A percentile compares a stretch with the other conserved stretches of the same genome.
phyloP scores from a whole-genome alignment of 345 rosid genomes.

The Iberis pinnata region DNA sequence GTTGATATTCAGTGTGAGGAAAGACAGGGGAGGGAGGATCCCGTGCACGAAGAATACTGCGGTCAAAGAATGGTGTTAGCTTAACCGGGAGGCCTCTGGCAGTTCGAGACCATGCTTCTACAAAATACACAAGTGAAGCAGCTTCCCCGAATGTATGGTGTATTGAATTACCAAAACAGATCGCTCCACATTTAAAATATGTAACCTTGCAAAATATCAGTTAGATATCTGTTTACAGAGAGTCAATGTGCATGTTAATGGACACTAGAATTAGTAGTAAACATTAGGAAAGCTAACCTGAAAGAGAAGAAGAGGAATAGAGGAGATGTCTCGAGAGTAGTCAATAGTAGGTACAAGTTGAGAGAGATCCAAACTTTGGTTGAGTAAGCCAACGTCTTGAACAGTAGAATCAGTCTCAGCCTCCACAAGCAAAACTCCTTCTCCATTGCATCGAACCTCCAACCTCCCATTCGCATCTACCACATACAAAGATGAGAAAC shows the following conservation, averaged over 20 bases:
- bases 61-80: conserved; percentile 29
- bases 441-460: conserved; percentile 36
- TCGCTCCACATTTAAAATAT: conserved; percentile 31
- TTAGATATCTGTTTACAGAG: background rate
- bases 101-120: conserved; percentile 26
- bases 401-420: conserved; percentile 27
- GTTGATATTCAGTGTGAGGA: conserved; percentile 35
- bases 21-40: conserved; percentile 33
- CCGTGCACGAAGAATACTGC: conserved; percentile 27
- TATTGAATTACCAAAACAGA: conserved; percentile 26
- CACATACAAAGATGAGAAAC: background rate
- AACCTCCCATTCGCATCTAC: conserved; percentile 32
- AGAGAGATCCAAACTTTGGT: conserved; percentile 16
- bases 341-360: conserved; percentile 30
- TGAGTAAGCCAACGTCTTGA: conserved; percentile 20
- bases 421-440: conserved; percentile 35
- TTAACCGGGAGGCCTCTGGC: conserved; percentile 19
- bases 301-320: conserved; percentile 29
- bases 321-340: conserved; percentile 25
- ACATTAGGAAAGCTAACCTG: conserved; percentile 20
- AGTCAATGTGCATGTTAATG: background rate
- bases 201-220: conserved; percentile 29
- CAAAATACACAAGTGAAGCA: conserved; percentile 13
- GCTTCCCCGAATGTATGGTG: conserved; percentile 31
- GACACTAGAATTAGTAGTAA: background rate